Evolutionary conservation across 2,329 filamentous ascomycete species (phyloP).

Genomic region (Kalaharituber pfeilii): DNA sequence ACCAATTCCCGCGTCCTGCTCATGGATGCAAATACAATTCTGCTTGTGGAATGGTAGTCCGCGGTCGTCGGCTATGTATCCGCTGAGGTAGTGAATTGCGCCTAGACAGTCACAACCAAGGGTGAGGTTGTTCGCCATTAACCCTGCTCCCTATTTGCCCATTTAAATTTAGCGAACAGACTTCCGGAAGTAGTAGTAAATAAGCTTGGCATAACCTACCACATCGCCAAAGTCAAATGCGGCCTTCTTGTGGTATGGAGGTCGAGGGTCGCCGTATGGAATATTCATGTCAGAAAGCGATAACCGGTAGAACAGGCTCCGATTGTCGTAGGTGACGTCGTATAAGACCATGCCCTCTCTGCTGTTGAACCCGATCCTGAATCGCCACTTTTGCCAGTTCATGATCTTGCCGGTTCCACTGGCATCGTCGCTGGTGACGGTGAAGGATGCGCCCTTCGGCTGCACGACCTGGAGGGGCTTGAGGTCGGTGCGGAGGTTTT

Average conservation of each 20-base stretch:
- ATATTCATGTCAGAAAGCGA: constrained; percentile 48
- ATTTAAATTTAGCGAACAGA: background rate
- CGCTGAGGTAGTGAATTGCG: constrained; percentile 49
- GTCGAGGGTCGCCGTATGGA: constrained; percentile 44
- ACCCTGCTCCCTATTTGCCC: constrained; percentile 35
- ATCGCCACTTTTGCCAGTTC: constrained; percentile 49
- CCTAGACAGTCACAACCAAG: constrained; percentile 55
- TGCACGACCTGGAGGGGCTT: constrained; percentile 49
- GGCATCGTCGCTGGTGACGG: constrained; percentile 12
- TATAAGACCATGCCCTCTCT: constrained; percentile 51
- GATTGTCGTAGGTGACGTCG: constrained; percentile 44
- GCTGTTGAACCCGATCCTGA: constrained; percentile 44
- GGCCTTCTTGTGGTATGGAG: constrained; percentile 51
- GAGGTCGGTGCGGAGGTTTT: constrained; percentile 41
- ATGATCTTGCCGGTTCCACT: constrained; percentile 36
- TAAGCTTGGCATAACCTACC: constrained; percentile 20
- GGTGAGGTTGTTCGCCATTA: constrained; percentile 51
- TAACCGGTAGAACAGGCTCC: constrained; percentile 50
- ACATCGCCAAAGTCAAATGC: constrained; percentile 55
- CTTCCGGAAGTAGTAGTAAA: background rate
- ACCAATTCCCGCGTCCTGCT: constrained; percentile 50
- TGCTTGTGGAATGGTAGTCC: constrained; percentile 42
- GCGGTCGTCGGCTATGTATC: constrained; percentile 41
- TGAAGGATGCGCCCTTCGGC: constrained; percentile 46
- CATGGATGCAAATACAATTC: constrained; percentile 53